phyloP scores from a whole-genome alignment of 2,329 filamentous ascomycete genomes.

The Colletotrichum trifolii region DNA sequence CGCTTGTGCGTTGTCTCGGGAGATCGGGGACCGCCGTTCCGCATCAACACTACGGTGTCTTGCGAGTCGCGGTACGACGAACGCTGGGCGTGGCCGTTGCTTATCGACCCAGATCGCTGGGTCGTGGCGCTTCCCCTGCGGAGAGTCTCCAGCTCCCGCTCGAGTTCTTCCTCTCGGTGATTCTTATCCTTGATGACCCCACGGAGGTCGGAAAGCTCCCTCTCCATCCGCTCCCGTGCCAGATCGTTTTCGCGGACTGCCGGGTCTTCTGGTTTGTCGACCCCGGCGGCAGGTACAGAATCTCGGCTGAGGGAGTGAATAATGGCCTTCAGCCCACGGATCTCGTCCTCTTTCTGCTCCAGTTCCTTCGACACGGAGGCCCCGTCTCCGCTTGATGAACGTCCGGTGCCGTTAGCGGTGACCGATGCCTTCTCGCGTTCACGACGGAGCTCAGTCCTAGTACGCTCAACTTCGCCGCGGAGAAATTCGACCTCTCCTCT shows the following conservation, averaged over 20 bases:
- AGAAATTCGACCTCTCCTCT: slow-evolving; percentile 96
- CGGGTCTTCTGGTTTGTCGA: slow-evolving; percentile 39
- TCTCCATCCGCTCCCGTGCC: slow-evolving; percentile 77
- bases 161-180: slow-evolving; percentile 83
- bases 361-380: slow-evolving; percentile 75
- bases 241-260: slow-evolving; percentile 60
- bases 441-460: slow-evolving; percentile 85
- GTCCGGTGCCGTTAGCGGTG: slow-evolving; percentile 60
- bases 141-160: slow-evolving; percentile 81
- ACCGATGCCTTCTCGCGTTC: slow-evolving; percentile 86
- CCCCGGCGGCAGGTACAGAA: slow-evolving; percentile 64
- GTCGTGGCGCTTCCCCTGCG: slow-evolving; percentile 54
- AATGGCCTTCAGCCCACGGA: slow-evolving; percentile 95
- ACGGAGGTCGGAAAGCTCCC: slow-evolving; percentile 83
- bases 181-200: slow-evolving; percentile 78
- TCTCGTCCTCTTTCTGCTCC: slow-evolving; percentile 96
- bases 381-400: slow-evolving; percentile 50
- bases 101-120: slow-evolving; percentile 39
- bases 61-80: slow-evolving; percentile 74
- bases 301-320: slow-evolving; percentile 94
- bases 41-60: slow-evolving; percentile 70
- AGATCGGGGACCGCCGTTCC: slow-evolving; percentile 58
- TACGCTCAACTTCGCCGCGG: slow-evolving; percentile 92
- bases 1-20: slow-evolving; percentile 62
- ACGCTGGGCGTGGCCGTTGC: slow-evolving; percentile 60